Percentiles rank a stretch among this genome's conserved stretches.
Evolutionary conservation across 169 alveolate species (phyloP).

Genomic region (Besnoitia besnoiti): DNA sequence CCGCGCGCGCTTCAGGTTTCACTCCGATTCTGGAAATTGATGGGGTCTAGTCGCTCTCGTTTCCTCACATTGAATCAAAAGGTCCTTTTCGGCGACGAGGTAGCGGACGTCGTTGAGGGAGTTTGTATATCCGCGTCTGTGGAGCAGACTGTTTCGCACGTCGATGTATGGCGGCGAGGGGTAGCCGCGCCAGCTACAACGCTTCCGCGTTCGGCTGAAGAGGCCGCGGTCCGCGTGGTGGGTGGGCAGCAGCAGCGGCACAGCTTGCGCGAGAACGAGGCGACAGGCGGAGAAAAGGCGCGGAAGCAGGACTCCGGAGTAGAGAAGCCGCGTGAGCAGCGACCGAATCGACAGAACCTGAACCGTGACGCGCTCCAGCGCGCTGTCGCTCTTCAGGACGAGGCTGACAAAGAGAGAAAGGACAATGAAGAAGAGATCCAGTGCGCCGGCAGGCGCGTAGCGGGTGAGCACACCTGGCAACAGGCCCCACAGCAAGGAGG

Average conservation of each 20-base stretch:
- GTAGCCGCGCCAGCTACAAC: neutral
- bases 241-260: neutral
- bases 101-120: constrained; percentile 39
- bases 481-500: neutral
- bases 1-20: no score
- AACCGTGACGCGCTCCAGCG: constrained; percentile 50
- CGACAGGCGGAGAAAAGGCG: constrained; percentile 35
- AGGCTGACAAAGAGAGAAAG: neutral
- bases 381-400: constrained; percentile 36
- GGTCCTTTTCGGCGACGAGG: constrained; percentile 33
- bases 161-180: neutral
- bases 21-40: no score
- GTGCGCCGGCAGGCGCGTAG: neutral
- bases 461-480: neutral
- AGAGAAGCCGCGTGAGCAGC: constrained; percentile 10
- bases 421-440: neutral
- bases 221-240: neutral
- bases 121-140: neutral
- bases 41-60: no score
- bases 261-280: neutral
- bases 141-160: neutral
- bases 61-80: neutral
- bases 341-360: constrained; percentile 25
- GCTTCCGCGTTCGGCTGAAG: neutral
- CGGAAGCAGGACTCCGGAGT: constrained; percentile 28